Base-by-base conservation (phyloP, 805 yeast genomes). In the Aciculoconidium aculeatum region DNA sequence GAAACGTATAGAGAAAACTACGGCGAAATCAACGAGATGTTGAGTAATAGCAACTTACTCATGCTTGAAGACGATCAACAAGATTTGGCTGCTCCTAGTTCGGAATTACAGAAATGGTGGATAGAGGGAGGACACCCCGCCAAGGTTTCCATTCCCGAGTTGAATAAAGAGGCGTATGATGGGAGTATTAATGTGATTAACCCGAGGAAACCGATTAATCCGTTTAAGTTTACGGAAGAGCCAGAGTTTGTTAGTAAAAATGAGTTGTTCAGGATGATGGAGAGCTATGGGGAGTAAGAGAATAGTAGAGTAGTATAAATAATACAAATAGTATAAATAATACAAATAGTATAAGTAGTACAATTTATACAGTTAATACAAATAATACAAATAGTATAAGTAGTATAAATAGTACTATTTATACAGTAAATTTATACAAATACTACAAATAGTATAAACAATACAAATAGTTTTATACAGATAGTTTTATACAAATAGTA, bases 71-170 rank as follows among this genome's bases (percentile, higher is more conserved):
- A 55, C 30, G 49, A 49, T 15, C 55, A 52, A 25, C 45, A 52
- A 23, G 71, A 70, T 6, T 63, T 88, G 30, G 96, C 96, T 4
- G 84, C 95, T 1, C 98, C 98, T 10, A 80, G 94, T 34, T 74
- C 92, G 0, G 95, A 84, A 32, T 55, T 65, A 9, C 61, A 69
- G 13, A 84, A 85, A 53, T 92, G 98, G 98, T 92, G 98, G 98
- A 65, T 85, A 11, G 79, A 80, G 9, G 79, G 78, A 7, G 90
- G 92, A 0, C 67, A 70, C 35, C 71, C 78, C 8, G 87, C 88
- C 2, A 85, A 80, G 47, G 80, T 90, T 3, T 50, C 51, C 6
- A 64, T 82, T 7, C 55, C 61, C 4, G 70, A 70, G 23, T 45
- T 77, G 18, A 55, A 61, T 4, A 61, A 58, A 12, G 35, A 34